Evolutionary conservation across 306 rosid species (phyloP).

Genomic region (Spatholobus suberectus): DNA sequence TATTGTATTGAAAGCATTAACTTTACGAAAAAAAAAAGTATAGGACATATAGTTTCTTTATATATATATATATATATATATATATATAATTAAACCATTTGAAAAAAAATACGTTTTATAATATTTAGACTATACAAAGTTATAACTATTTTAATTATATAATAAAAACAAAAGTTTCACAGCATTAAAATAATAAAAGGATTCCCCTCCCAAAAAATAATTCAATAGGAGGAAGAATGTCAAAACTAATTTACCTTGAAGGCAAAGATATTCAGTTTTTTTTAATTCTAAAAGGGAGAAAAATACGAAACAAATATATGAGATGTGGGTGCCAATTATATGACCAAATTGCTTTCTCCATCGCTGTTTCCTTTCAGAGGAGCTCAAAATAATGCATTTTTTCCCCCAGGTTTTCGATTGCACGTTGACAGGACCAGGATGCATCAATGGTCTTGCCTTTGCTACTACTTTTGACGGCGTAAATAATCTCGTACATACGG

Average conservation of each 20-base stretch:
- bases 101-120: neutral
- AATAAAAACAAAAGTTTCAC: neutral
- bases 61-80: no score
- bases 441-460: conserved; percentile 2
- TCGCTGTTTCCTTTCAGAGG: neutral
- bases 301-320: neutral
- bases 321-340: neutral
- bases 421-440: neutral
- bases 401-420: neutral
- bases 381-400: neutral
- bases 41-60: no score
- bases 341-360: conserved; percentile 4
- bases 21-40: no score
- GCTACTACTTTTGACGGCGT: conserved; percentile 68
- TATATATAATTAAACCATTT: neutral
- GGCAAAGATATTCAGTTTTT: neutral
- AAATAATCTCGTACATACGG: conserved; percentile 71
- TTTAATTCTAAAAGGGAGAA: neutral
- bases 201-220: neutral
- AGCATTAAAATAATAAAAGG: neutral
- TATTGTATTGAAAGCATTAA: no score
- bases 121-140: neutral
- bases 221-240: neutral
- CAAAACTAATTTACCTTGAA: neutral
- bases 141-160: neutral